Evolutionary conservation across 331 rosid species (phyloP).

Genomic region (Cydonia oblonga): DNA sequence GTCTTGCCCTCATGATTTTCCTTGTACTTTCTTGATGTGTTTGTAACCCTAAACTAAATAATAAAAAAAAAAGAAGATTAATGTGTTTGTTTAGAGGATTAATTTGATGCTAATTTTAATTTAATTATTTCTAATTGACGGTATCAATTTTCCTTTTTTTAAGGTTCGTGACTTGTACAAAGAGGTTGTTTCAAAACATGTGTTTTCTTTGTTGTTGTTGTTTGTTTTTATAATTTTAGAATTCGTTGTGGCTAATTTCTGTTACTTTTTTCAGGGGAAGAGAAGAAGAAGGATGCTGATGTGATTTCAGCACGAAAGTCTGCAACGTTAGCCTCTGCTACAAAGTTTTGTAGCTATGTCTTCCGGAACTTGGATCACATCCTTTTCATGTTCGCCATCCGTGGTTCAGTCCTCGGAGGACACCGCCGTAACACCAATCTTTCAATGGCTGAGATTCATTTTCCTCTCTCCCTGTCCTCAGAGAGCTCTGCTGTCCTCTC

Average conservation of each 20-base stretch:
- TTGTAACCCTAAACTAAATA: not conserved
- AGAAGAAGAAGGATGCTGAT: not conserved
- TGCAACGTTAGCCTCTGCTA: not conserved
- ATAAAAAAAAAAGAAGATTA: too few relatives aligned
- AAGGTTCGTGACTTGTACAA: not conserved
- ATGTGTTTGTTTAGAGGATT: not conserved
- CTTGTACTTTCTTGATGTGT: not conserved
- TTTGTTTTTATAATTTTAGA: not conserved
- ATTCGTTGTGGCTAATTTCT: too few relatives aligned
- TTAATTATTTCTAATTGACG: not conserved
- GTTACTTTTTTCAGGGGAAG: slow-evolving; percentile 13
- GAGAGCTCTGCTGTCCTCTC: slow-evolving; percentile 47
- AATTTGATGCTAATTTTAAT: not conserved
- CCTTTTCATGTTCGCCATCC: slow-evolving; percentile 46
- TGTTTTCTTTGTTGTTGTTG: too few relatives aligned
- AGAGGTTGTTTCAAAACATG: not conserved
- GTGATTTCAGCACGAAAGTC: not conserved
- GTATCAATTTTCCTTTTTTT: not conserved
- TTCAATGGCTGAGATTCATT: slow-evolving; percentile 63
- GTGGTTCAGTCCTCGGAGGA: slow-evolving; percentile 28
- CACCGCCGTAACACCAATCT: slow-evolving; percentile 14
- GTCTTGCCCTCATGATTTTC: not conserved
- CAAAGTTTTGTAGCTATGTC: slow-evolving; percentile 15
- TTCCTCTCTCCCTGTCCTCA: slow-evolving; percentile 88
- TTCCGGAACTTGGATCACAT: slow-evolving; percentile 45